Evolutionary conservation across 805 yeast genomes (phyloP), one percentile per base, ranked within the genome.

Genomic region (Metschnikowia noctiluminum): DNA sequence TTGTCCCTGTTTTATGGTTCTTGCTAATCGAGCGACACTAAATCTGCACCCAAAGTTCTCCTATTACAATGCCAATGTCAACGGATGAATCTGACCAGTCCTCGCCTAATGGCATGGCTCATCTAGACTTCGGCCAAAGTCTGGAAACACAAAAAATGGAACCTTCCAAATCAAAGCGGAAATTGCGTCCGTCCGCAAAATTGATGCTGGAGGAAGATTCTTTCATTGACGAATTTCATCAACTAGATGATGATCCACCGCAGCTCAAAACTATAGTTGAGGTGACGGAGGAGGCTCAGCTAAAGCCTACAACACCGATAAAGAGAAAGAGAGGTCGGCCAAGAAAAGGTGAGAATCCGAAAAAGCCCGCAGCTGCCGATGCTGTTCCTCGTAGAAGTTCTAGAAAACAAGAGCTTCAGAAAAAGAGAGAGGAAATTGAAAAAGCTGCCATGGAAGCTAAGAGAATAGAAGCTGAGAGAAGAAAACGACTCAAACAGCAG

Each of bases 151-250:
- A 42, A 28, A 9, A 16, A 13, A 5, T 42, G n/a, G 28, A 35
- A 11, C 12, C 28, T 26, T 14, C 28, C 10, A 6, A 34, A 8
- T 21, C 16, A 11, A 36, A 42, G n/a, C 28, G 35, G 49, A 82
- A 87, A 0, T 62, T 69, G 21, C 56, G 56, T 26, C 34, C 62
- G 6, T 69, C 65, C 47, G 54, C 61, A 43, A 51, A 62, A 41
- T 54, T 67, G 44, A 59, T 65, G 67, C 71, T 67, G 28, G 70
- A 66, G 13, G 67, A 61, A 7, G 68, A 64, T 12, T 74, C 63
- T 7, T 68, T 62, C 27, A 54, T 49, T 1, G 74, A 63, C 3
- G 63, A 62, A 6, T 16, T 8, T 6, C 21, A 14, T 6, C 28
- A 37, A 12, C 28, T 26, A 9, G n/a, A 26, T 7, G 30, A 14